Evolutionary conservation across 805 yeast genomes (phyloP).

Genomic region (Candida palmyrensis): DNA sequence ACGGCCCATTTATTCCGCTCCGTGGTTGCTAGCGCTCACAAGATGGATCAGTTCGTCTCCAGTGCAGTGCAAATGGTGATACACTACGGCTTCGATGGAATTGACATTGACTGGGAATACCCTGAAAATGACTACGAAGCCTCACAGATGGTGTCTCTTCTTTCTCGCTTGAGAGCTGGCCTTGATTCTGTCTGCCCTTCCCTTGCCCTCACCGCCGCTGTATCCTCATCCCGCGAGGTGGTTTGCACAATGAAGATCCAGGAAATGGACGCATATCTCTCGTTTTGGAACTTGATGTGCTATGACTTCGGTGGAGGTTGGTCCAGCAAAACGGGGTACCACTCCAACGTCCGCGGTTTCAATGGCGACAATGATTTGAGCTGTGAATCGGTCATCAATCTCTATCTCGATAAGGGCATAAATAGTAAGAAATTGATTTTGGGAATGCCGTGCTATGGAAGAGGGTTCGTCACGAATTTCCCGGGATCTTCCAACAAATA

Average conservation of each 20-base stretch:
- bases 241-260: conserved; percentile 38
- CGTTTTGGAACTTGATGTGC: conserved; percentile 85
- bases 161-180: conserved; percentile 33
- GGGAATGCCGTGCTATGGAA: conserved; percentile 89
- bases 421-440: conserved; percentile 50
- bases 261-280: conserved; percentile 54
- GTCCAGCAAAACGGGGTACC: conserved; percentile 59
- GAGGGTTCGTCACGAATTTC: conserved; percentile 22
- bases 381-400: conserved; percentile 44
- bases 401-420: conserved; percentile 40
- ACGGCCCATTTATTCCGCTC: conserved; percentile 38
- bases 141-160: conserved; percentile 35
- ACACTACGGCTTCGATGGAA: conserved; percentile 73
- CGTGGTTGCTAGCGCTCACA: conserved; percentile 14
- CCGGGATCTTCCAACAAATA: conserved; percentile 36
- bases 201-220: conserved; percentile 63
- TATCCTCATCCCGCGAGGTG: conserved; percentile 59
- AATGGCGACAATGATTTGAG: conserved; percentile 38
- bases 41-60: conserved; percentile 42
- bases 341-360: conserved; percentile 56
- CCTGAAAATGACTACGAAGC: conserved; percentile 52
- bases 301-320: conserved; percentile 84
- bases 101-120: conserved; percentile 95
- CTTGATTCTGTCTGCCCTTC: conserved; percentile 25
- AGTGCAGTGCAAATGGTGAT: conserved; percentile 44